Evolutionary conservation across 441 rosid species (phyloP).

Genomic region (Hura crepitans): DNA sequence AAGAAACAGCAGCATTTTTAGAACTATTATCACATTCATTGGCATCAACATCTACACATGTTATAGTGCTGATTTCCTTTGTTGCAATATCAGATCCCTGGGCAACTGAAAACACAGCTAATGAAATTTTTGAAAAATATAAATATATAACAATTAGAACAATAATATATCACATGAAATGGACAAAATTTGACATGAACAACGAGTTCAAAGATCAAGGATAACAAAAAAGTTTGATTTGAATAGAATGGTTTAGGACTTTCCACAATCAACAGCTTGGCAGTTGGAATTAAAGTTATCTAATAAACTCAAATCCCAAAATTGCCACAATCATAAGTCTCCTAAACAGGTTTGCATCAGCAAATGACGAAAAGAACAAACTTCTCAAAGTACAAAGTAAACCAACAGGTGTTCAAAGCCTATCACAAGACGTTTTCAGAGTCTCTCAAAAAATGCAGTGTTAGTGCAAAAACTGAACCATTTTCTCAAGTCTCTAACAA

Average conservation of each 20-base stretch:
- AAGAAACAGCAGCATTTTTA: constrained; percentile 30
- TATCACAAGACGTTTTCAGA: too few relatives aligned
- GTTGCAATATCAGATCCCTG: constrained; percentile 32
- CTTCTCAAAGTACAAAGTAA: not conserved
- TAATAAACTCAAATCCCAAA: not conserved
- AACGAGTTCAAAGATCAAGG: not conserved
- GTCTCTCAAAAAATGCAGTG: too few relatives aligned
- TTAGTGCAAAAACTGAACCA: too few relatives aligned
- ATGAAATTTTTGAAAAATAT: not conserved
- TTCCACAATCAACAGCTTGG: not conserved
- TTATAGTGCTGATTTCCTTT: constrained; percentile 27
- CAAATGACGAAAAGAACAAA: not conserved
- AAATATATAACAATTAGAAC: not conserved
- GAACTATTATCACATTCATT: constrained; percentile 32
- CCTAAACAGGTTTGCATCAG: not conserved
- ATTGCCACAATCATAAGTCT: not conserved
- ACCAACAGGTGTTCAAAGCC: not conserved
- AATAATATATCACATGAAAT: not conserved
- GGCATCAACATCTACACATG: constrained; percentile 40
- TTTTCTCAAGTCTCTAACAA: not conserved
- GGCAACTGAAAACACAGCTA: constrained; percentile 39
- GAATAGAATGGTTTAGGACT: not conserved
- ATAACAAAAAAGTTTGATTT: not conserved
- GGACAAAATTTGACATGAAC: not conserved
- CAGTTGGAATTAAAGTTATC: not conserved